A percentile compares a stretch with the other conserved stretches of the same genome.
These are phyloP conservation scores for Fusarium equiseti DNA, from an alignment of 2,329 filamentous ascomycete genomes.

Conservation along the genomic window DNA sequence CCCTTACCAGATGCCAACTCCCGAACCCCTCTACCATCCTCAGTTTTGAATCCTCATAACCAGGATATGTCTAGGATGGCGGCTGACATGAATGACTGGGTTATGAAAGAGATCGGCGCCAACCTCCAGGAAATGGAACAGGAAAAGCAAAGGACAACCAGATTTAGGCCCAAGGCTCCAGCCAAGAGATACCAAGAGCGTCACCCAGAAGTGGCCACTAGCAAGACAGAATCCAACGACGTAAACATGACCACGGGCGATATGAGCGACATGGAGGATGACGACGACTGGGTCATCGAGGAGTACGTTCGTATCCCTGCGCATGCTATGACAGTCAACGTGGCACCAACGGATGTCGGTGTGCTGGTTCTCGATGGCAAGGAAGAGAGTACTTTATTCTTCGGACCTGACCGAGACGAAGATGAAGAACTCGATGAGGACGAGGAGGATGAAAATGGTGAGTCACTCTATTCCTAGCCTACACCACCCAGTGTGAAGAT, in stretches of 20 bases:
- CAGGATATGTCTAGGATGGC: conserved; percentile 64
- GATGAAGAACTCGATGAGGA: conserved; percentile 70
- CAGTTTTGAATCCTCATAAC: conserved; percentile 52
- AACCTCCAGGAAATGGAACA: conserved; percentile 63
- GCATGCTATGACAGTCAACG: conserved; percentile 60
- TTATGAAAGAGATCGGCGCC: conserved; percentile 68
- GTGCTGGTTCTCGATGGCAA: conserved; percentile 68
- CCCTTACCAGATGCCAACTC: conserved; percentile 36
- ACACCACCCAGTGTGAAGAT: conserved; percentile 10
- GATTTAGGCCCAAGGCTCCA: conserved; percentile 68
- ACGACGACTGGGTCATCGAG: conserved; percentile 72
- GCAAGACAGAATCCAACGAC: conserved; percentile 36
- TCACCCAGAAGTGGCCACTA: conserved; percentile 57
- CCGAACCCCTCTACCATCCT: conserved; percentile 50
- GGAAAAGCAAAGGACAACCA: conserved; percentile 54
- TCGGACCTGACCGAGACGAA: conserved; percentile 69
- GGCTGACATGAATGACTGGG: conserved; percentile 69
- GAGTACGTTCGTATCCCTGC: conserved; percentile 73
- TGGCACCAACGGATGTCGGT: conserved; percentile 65
- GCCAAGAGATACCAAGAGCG: conserved; percentile 67
- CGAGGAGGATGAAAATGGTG: conserved; percentile 76
- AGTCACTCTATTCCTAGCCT: conserved; percentile 26
- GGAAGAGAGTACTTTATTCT: conserved; percentile 71
- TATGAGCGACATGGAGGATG: conserved; percentile 58
- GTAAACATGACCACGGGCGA: conserved; percentile 55